Evolutionary conservation across 495 filamentous ascomycete genomes (phyloP).

Genomic region (Annulohypoxylon maeteangense): DNA sequence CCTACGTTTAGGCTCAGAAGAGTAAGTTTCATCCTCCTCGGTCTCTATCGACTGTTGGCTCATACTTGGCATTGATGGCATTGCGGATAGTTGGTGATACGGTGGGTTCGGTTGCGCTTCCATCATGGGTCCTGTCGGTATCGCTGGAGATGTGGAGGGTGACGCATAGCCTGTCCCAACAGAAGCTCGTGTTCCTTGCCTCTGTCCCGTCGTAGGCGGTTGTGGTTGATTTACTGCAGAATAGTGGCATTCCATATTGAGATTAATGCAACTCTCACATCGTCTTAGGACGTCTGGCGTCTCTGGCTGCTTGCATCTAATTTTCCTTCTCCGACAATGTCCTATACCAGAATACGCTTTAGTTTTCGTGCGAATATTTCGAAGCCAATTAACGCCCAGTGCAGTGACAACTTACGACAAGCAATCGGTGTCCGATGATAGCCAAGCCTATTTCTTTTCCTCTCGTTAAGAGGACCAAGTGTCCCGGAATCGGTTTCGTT

Average conservation of each 20-base stretch:
- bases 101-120: constrained; percentile 56
- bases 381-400: constrained; percentile 28
- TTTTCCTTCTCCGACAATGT: constrained; percentile 95
- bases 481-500: constrained; percentile 41
- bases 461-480: constrained; percentile 72
- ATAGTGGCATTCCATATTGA: constrained; percentile 97
- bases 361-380: constrained; percentile 30
- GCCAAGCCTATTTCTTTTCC: constrained; percentile 94
- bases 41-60: constrained; percentile 57
- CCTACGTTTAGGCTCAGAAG: constrained; percentile 56
- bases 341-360: constrained; percentile 60
- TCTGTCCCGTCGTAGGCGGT: constrained; percentile 55
- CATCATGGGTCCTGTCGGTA: constrained; percentile 54
- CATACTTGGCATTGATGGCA: constrained; percentile 62
- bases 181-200: constrained; percentile 52
- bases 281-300: constrained; percentile 78
- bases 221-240: constrained; percentile 90
- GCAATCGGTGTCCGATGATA: constrained; percentile 98
- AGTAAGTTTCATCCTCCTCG: constrained; percentile 51
- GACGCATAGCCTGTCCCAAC: constrained; percentile 56
- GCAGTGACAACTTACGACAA: constrained; percentile 78
- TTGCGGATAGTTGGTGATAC: constrained; percentile 56
- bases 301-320: constrained; percentile 82
- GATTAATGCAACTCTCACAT: constrained; percentile 93
- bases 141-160: constrained; percentile 61